phyloP scores from a whole-genome alignment of 768 basidiomycete genomes.

The Tricholoma furcatifolium region DNA sequence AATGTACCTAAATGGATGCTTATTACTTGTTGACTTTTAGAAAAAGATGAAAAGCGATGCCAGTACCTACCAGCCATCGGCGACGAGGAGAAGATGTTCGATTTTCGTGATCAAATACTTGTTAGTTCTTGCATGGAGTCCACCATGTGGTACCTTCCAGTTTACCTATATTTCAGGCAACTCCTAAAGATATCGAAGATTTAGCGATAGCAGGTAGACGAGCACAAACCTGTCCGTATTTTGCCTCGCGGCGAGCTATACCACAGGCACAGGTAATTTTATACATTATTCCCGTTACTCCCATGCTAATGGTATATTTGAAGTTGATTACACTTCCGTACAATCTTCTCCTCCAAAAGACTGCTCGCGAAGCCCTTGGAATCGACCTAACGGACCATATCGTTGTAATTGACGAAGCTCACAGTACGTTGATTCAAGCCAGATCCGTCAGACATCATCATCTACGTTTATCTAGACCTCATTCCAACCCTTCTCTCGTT shows the following conservation, averaged over 20 bases:
- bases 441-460: background rate
- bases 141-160: background rate
- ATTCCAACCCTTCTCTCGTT: conserved; percentile 88
- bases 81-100: conserved; percentile 70
- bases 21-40: conserved; percentile 32
- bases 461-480: conserved; percentile 51
- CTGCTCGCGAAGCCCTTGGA: conserved; percentile 82
- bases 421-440: conserved; percentile 60
- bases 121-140: conserved; percentile 38
- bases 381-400: conserved; percentile 85
- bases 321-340: conserved; percentile 93
- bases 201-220: conserved; percentile 71
- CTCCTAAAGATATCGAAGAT: conserved; percentile 94
- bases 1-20: background rate
- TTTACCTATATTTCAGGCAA: conserved; percentile 49
- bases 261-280: conserved; percentile 78
- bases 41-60: conserved; percentile 69
- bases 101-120: conserved; percentile 85
- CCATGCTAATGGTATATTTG: background rate
- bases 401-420: conserved; percentile 93
- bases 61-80: conserved; percentile 68
- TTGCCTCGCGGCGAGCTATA: conserved; percentile 85
- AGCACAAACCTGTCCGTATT: conserved; percentile 84
- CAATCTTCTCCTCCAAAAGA: conserved; percentile 82
- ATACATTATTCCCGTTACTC: background rate